phyloP scores from a whole-genome alignment of 1,284 basidiomycete genomes.

The Abortiporus biennis region DNA sequence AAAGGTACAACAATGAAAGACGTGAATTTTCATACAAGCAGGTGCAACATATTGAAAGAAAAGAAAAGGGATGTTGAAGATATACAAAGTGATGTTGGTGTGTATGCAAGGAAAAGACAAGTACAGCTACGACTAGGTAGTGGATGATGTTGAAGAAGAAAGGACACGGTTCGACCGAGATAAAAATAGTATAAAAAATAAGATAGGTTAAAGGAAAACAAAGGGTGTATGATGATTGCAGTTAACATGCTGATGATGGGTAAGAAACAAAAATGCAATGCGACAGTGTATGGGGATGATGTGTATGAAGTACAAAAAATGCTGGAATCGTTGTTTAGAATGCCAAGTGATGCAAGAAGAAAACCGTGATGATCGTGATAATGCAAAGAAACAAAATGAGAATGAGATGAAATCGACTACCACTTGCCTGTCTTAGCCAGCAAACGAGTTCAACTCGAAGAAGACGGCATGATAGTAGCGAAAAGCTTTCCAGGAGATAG shows the following conservation, averaged over 20 bases:
- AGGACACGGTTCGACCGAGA: conserved; percentile 28
- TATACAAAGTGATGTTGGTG: neutral
- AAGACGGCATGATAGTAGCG: conserved; percentile 34
- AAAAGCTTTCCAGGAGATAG: conserved; percentile 52
- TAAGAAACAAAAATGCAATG: conserved; percentile 14
- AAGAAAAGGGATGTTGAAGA: neutral
- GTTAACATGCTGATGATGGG: conserved; percentile 10
- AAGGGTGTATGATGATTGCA: conserved; percentile 11
- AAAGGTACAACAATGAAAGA: too few relatives aligned
- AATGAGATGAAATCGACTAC: neutral
- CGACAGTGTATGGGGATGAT: conserved; percentile 11
- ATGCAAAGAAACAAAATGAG: neutral
- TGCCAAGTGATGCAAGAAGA: neutral
- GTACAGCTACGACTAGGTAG: neutral
- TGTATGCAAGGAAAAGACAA: neutral
- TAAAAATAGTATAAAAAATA: conserved; percentile 23
- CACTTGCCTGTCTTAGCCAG: conserved; percentile 5
- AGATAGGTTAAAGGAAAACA: conserved; percentile 10
- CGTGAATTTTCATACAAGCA: too few relatives aligned
- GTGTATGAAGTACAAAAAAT: conserved; percentile 1
- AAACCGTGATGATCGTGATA: neutral
- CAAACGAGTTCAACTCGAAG: conserved; percentile 15
- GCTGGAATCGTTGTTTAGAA: neutral
- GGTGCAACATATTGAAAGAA: neutral
- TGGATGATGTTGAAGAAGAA: neutral